Evolutionary conservation across 139 green algal species (phyloP), one percentile per base, ranked within the genome.

Genomic region (Raphidocelis subcapitata): DNA sequence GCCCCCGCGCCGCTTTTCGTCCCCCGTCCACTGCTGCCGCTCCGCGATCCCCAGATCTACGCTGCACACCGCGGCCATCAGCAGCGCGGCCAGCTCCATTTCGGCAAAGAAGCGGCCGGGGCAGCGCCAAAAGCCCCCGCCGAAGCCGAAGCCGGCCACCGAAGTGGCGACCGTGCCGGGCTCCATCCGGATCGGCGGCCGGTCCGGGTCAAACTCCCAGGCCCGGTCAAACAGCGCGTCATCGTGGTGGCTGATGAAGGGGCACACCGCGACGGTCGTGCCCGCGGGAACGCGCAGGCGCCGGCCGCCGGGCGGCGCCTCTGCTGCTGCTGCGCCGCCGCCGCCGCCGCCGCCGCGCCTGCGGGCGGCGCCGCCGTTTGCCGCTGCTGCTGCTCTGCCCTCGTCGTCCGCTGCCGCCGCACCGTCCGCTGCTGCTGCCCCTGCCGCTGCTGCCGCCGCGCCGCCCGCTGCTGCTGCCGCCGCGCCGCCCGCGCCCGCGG

Each of bases 41-140:
- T 72, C 44, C 15, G 71, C 46, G 47, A 94, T 74, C 18, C 91
- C 31, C 5, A 92, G 73, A 37, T 82, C 79, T 5, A 84, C 54
- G 41, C 12, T 8, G 41, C 12, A 12, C 41, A 49, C 41, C 41
- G 12, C 41, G 12, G 41, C 12, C 41, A 49, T 49, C 8, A 49
- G 41, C 31, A 91, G 15, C 24, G 94, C 78, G 0, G 70, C 81
- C 4, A 95, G 36, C 78, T 95, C 88, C 59, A 86, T 79, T 63
- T 95, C 88, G 18, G 88, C 90, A 74, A 95, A 90, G 61, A 82
- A 89, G 18, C 87, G 71, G 2, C 90, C 88, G 5, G 88, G 90
- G 67, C 88, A 94, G 66, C 79, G 79, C 69, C 69, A 84, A 29
- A 69, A 72, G 46, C 83, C 85, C 16, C 83, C 85, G 16, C 85